Evolutionary conservation across 768 basidiomycete species (phyloP).

Genomic region (Candolleomyces aberdarensis): DNA sequence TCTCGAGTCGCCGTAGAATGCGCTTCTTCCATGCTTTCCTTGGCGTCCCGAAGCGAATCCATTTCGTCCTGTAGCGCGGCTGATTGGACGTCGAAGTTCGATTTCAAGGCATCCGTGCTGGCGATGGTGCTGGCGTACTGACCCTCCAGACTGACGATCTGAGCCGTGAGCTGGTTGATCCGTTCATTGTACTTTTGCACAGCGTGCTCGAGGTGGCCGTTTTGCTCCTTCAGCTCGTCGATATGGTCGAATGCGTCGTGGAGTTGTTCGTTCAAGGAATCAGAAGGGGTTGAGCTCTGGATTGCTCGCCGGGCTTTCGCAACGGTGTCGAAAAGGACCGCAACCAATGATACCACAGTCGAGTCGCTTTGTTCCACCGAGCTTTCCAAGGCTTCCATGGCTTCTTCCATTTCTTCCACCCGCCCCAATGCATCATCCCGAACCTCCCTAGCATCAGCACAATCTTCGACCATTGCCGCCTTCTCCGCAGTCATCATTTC

Average conservation of each 20-base stretch:
- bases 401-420: slow-evolving; percentile 62
- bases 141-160: background rate
- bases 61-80: background rate
- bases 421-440: slow-evolving; percentile 59
- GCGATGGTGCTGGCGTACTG: background rate
- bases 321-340: slow-evolving; percentile 35
- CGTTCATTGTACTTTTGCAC: background rate
- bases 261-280: background rate
- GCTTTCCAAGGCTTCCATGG: slow-evolving; percentile 42
- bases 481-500: slow-evolving; percentile 66
- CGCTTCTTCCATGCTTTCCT: background rate
- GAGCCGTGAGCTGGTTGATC: background rate
- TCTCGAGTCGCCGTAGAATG: background rate
- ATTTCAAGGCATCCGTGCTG: slow-evolving; percentile 1
- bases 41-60: background rate
- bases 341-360: slow-evolving; percentile 35
- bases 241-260: background rate
- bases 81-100: slow-evolving; percentile 9
- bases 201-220: slow-evolving; percentile 1
- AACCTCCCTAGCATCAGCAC: slow-evolving; percentile 70
- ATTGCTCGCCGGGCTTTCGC: slow-evolving; percentile 18
- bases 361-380: slow-evolving; percentile 27
- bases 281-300: background rate
- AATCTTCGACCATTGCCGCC: slow-evolving; percentile 82
- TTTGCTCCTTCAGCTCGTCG: slow-evolving; percentile 4